Percentiles rank a stretch among this genome's conserved stretches.
phyloP scores from a whole-genome alignment of 768 basidiomycete genomes.

The Hypsizygus marmoreus region DNA sequence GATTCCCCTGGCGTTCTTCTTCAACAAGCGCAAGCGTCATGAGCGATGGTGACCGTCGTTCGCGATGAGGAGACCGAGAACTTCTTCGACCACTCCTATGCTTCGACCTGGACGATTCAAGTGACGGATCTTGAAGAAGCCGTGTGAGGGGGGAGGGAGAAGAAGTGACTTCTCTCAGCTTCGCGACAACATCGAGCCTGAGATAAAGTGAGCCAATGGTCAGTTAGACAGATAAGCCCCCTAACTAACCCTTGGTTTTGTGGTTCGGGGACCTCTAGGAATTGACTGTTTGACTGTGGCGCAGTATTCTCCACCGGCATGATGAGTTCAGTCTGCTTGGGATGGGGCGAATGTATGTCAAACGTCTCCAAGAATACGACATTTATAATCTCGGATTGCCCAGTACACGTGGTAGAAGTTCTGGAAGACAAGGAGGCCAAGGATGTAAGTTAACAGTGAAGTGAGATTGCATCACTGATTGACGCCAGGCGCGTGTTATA shows the following conservation, averaged over 20 bases:
- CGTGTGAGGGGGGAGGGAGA: constrained; percentile 46
- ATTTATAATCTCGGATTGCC: too few relatives aligned
- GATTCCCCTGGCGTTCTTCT: constrained; percentile 58
- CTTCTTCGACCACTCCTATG: constrained; percentile 33
- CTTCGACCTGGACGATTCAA: constrained; percentile 34
- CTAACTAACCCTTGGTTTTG: constrained; percentile 12
- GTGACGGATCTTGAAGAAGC: constrained; percentile 46
- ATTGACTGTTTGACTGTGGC: background rate
- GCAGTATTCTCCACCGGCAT: constrained; percentile 7
- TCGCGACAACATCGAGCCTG: constrained; percentile 35
- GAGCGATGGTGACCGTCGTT: constrained; percentile 38
- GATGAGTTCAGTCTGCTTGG: background rate
- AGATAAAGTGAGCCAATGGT: background rate
- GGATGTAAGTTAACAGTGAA: too few relatives aligned
- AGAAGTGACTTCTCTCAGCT: constrained; percentile 45
- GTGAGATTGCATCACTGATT: too few relatives aligned
- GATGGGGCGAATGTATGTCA: background rate
- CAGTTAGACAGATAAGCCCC: background rate
- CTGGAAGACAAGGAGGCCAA: too few relatives aligned
- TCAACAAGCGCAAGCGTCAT: constrained; percentile 45
- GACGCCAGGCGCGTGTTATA: too few relatives aligned
- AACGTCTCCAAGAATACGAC: too few relatives aligned
- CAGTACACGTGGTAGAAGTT: too few relatives aligned
- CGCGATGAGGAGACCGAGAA: constrained; percentile 40
- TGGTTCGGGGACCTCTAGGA: constrained; percentile 5